Conservation (phyloP, 306 rosid species). For the Styphnolobium japonicum region DNA sequence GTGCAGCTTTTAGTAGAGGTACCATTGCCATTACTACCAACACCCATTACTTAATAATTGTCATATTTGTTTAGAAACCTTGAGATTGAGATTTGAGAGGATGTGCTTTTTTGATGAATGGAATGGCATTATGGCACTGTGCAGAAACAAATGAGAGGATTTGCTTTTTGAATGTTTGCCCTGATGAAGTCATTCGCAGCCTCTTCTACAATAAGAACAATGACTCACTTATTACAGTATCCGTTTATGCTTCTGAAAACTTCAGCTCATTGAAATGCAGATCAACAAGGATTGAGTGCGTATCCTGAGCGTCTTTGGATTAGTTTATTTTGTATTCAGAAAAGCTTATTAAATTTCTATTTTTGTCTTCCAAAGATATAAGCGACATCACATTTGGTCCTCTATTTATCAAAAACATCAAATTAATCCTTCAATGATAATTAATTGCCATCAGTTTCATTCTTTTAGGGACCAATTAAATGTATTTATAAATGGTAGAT, state of each 20-base stretch:
- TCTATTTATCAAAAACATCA: too few relatives aligned
- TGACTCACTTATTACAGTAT: conserved; percentile 87
- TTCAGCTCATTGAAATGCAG: conserved; percentile 94
- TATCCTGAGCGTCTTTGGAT: too few relatives aligned
- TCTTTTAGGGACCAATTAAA: too few relatives aligned
- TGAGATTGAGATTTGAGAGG: neutral
- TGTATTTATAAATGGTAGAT: too few relatives aligned
- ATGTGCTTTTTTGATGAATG: too few relatives aligned
- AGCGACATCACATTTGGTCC: too few relatives aligned
- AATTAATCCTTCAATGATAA: too few relatives aligned
- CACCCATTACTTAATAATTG: neutral
- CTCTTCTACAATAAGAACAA: conserved; percentile 91
- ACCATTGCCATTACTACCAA: neutral
- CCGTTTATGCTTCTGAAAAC: conserved; percentile 92
- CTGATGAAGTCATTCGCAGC: conserved; percentile 89
- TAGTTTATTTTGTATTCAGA: too few relatives aligned
- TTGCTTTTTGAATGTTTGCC: conserved; percentile 84
- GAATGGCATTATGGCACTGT: too few relatives aligned
- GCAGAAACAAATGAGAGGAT: conserved; percentile 85
- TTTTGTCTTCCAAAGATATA: too few relatives aligned
- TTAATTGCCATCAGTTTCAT: too few relatives aligned
- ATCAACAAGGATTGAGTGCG: conserved; percentile 88
- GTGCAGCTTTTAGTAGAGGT: conserved; percentile 94
- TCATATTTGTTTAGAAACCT: neutral
- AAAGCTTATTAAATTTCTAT: too few relatives aligned